phyloP scores from a whole-genome alignment of 129 eudicot species.

The Rutidosis leptorrhynchoides region DNA sequence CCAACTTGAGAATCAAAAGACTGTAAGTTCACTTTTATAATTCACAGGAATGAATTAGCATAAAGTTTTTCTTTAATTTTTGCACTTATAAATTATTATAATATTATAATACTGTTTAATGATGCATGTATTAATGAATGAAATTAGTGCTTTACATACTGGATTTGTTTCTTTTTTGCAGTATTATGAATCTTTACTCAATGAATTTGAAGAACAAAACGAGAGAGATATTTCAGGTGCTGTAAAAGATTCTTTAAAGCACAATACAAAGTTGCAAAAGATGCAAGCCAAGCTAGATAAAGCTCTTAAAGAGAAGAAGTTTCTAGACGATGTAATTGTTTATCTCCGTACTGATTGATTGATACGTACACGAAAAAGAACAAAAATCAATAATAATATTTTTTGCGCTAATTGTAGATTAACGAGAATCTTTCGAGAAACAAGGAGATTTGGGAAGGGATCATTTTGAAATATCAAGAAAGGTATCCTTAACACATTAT shows the following conservation, averaged over 20 bases:
- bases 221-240: conserved; percentile 55
- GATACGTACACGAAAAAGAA: background rate
- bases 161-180: conserved; percentile 30
- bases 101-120: background rate
- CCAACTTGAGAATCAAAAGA: conserved; percentile 84
- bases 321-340: conserved; percentile 62
- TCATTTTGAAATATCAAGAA: no score
- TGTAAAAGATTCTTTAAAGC: conserved; percentile 49
- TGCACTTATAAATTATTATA: background rate
- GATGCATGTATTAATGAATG: background rate
- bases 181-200: conserved; percentile 76
- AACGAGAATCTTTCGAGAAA: no score
- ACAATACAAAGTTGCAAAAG: conserved; percentile 60
- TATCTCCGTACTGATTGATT: background rate
- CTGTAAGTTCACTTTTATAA: conserved; percentile 48
- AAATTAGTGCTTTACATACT: background rate
- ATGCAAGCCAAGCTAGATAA: conserved; percentile 68
- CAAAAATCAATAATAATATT: conserved; percentile 73
- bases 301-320: conserved; percentile 57
- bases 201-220: conserved; percentile 69
- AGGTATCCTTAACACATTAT: no score
- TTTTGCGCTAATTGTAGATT: conserved; percentile 45
- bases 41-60: background rate
- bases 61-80: conserved; percentile 12
- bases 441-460: no score